Evolutionary conservation across 1,139 yeast genomes (phyloP), one percentile per base, ranked within the genome.

Genomic region (Suhomyces yuchorum): DNA sequence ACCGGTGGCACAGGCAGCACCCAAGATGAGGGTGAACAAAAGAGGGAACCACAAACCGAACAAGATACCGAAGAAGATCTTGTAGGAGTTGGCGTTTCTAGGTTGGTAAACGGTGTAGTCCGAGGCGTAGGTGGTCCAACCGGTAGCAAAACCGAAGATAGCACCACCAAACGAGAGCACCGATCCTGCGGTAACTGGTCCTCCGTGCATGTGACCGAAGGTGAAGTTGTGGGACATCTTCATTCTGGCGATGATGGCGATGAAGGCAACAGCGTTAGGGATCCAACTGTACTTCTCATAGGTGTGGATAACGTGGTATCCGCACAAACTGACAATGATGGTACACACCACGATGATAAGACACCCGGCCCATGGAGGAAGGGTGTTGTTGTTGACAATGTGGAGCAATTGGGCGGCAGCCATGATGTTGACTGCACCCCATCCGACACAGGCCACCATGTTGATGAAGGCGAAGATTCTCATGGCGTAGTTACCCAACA

Each of bases 391-490:
- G 68, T 89, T 88, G 54, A 90, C 85, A 65, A 87, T 82, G 68
- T 86, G 84, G 56, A 91, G 75, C 61, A 91, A 75, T 65, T 89
- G 96, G 20, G 97, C 96, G 32, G 95, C 84, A 23, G 91, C 87
- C 82, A 91, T 88, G 55, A 90, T 87, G 69, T 91, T 92, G 41
- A 90, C 95, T 15, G 96, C 89, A 68, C 96, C 91, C 97, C 97
- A 91, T 56, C 97, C 97, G 54, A 91, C 80, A 78, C 97, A 89
- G 14, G 96, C 95, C 59, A 91, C 68, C 60, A 85, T 81, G 64
- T 91, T 91, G 61, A 91, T 76, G 38, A 85, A 66, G 15, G 96
- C 85, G 62, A 91, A 87, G 49, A 91, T 75, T 65, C 96, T 80
- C 68, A 87, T 85, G 43, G 87, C 84, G 40, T 75, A 67, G 65